phyloP scores from a whole-genome alignment of 306 rosid genomes.

The Acacia melanoxylon region DNA sequence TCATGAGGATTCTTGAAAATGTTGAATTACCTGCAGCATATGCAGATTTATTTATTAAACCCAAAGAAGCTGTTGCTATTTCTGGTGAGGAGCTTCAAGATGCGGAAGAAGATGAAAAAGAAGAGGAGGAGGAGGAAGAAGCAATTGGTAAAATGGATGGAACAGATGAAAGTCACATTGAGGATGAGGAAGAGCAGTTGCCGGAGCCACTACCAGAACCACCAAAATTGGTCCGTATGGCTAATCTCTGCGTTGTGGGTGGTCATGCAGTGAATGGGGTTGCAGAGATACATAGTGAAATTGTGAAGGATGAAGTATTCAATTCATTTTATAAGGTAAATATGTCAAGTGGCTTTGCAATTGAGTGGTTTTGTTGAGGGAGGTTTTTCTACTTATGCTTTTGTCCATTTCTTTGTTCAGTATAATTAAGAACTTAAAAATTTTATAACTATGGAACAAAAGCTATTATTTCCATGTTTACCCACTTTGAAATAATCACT shows the following conservation, averaged over 20 bases:
- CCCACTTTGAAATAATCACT: conserved; percentile 20
- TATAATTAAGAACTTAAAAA: conserved; percentile 6
- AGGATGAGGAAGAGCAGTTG: conserved; percentile 49
- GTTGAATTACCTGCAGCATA: conserved; percentile 74
- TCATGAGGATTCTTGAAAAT: conserved; percentile 90
- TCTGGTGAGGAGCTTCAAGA: conserved; percentile 44
- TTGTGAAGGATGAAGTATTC: conserved; percentile 91
- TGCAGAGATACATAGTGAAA: conserved; percentile 97
- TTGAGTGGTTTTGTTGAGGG: conserved; percentile 23
- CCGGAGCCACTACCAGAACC: conserved; percentile 67
- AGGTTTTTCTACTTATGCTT: conserved; percentile 15
- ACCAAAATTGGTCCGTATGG: conserved; percentile 94
- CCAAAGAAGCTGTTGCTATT: conserved; percentile 42
- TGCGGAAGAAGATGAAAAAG: conserved; percentile 34
- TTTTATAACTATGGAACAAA: conserved; percentile 7
- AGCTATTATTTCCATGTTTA: conserved; percentile 18
- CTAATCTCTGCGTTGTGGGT: conserved; percentile 92
- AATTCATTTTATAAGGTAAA: conserved; percentile 82
- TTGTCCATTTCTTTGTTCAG: background rate
- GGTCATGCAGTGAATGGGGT: conserved; percentile 99
- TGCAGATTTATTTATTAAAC: conserved; percentile 60
- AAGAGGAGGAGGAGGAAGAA: conserved; percentile 11
- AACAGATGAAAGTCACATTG: conserved; percentile 35
- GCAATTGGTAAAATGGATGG: conserved; percentile 41
- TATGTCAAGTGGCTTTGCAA: conserved; percentile 22